phyloP scores from a whole-genome alignment of 2,329 filamentous ascomycete species.

The Pseudonectria buxi region DNA sequence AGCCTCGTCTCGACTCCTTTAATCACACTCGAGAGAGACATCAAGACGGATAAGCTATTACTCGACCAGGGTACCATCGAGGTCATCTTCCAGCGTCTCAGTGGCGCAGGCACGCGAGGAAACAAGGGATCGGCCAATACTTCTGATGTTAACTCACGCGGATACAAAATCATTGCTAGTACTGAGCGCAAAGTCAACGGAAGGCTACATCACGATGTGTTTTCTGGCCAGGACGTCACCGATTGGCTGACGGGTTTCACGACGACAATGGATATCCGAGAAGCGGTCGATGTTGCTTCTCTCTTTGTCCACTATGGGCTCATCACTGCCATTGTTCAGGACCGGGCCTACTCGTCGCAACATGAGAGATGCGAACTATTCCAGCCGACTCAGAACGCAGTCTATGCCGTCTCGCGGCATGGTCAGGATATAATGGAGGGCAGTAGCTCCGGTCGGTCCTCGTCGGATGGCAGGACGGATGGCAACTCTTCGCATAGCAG shows the following conservation, averaged over 20 bases:
- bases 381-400: slow-evolving; percentile 77
- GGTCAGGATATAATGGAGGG: slow-evolving; percentile 63
- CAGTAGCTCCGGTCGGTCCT: slow-evolving; percentile 45
- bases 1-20: slow-evolving; percentile 76
- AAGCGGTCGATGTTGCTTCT: slow-evolving; percentile 74
- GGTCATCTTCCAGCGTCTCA: slow-evolving; percentile 87
- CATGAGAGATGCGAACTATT: slow-evolving; percentile 58
- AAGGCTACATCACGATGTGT: slow-evolving; percentile 72
- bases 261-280: slow-evolving; percentile 82
- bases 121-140: slow-evolving; percentile 66
- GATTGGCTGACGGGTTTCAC: slow-evolving; percentile 98
- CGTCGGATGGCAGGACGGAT: slow-evolving; percentile 50
- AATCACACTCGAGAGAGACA: slow-evolving; percentile 81
- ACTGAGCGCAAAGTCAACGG: slow-evolving; percentile 74
- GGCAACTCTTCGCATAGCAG: slow-evolving; percentile 42
- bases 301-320: slow-evolving; percentile 81
- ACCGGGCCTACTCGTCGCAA: slow-evolving; percentile 58
- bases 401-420: slow-evolving; percentile 77
- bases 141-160: slow-evolving; percentile 84
- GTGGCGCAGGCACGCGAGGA: slow-evolving; percentile 75
- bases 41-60: slow-evolving; percentile 76
- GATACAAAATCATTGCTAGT: slow-evolving; percentile 88
- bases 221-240: slow-evolving; percentile 79
- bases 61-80: slow-evolving; percentile 83
- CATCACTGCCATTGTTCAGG: slow-evolving; percentile 65